Base-by-base conservation (phyloP, 495 filamentous ascomycete genomes). In the Haplographium delicatum region DNA sequence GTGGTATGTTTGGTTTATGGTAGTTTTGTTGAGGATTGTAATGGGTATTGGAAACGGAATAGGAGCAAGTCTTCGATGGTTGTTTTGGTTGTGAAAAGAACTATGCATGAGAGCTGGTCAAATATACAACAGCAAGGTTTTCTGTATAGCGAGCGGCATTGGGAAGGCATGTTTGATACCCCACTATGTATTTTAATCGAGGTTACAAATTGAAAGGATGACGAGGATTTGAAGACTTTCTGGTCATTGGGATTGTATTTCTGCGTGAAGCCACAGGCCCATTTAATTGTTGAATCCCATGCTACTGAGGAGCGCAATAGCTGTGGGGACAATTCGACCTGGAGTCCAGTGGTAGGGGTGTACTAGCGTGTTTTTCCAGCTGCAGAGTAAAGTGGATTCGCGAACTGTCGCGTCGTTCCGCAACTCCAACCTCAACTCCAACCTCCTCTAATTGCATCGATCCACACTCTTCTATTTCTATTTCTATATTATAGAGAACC, bases 1-100 rank as follows among this genome's bases (percentile, higher is more conserved):
- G 74, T 91, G 87, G 87, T 86, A 83, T 64, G 83, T 88, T 8
- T 91, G 87, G 87, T 72, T 88, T 44, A 69, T 89, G 38, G 86
- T 91, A 15, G 82, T 88, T 73, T 72, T 82, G 10, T 71, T 82
- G 44, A 73, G 85, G 49, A 50, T 88, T 18, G 56, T 84, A 1
- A 68, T 82, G 24, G 81, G 82, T 15, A 55, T 81, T 10, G 72
- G 83, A 23, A 73, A 72, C 31, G 84, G 80, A 3, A 59, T 79
- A 6, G 63, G 82, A 3, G 68, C 75, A 23, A 74, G 73, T 34
- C 66, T 84, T 11, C 67, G 76, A 58, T 96, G 90, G 90, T 67
- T 94, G 60, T 66, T 95, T 47, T 94, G 87, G 87, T 62, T 94
- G 58, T 80, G 47, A 34, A 5, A 18, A 39, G 35, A 19, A 39